Evolutionary conservation across 768 basidiomycete species (phyloP).

Genomic region (Boletus reticulatus): DNA sequence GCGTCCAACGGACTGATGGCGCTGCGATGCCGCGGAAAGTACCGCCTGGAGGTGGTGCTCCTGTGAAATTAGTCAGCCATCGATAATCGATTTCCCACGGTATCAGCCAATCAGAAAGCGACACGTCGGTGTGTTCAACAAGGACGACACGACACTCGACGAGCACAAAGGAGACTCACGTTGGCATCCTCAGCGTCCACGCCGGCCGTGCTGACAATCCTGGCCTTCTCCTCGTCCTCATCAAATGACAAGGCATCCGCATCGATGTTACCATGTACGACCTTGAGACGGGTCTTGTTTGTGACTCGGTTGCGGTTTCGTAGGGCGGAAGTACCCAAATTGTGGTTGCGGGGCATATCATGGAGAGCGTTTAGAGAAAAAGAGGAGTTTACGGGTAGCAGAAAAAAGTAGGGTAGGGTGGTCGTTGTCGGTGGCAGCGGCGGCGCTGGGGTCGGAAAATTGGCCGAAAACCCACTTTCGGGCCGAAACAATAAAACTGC

Average conservation of each 20-base stretch:
- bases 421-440: conserved; percentile 52
- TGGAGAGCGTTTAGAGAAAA: conserved; percentile 49
- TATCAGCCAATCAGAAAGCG: conserved; percentile 44
- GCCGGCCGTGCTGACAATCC: conserved; percentile 77
- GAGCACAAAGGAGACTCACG: conserved; percentile 55
- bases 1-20: conserved; percentile 39
- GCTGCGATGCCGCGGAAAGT: conserved; percentile 51
- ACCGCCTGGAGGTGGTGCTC: conserved; percentile 60
- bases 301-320: conserved; percentile 89
- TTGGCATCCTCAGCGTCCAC: conserved; percentile 94
- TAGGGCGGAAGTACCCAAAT: conserved; percentile 73
- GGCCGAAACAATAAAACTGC: conserved; percentile 44
- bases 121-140: conserved; percentile 45
- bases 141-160: conserved; percentile 36
- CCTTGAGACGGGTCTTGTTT: conserved; percentile 88
- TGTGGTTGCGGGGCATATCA: conserved; percentile 86
- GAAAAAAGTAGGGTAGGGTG: conserved; percentile 27
- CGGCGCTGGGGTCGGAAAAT: conserved; percentile 60
- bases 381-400: conserved; percentile 38
- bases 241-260: conserved; percentile 77
- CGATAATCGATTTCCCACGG: conserved; percentile 47
- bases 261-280: conserved; percentile 79
- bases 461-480: conserved; percentile 60
- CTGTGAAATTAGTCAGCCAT: conserved; percentile 53
- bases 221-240: conserved; percentile 84